phyloP scores from a whole-genome alignment of 768 basidiomycete species.

The Tylopilus vinaceipallidus region DNA sequence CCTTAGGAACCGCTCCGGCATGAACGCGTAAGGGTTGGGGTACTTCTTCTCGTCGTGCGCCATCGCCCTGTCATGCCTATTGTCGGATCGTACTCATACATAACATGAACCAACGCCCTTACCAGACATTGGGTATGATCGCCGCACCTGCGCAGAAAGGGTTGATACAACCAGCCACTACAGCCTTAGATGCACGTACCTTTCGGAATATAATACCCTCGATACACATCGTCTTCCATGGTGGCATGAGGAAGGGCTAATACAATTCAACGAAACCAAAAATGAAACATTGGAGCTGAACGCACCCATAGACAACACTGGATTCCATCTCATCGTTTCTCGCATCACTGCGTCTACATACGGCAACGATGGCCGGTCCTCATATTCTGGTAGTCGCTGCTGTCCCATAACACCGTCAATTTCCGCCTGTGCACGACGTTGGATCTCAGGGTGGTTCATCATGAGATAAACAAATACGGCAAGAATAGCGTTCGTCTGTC shows the following conservation, averaged over 20 bases:
- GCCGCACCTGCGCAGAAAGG: neutral
- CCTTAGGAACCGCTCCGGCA: neutral
- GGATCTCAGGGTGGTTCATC: constrained; percentile 28
- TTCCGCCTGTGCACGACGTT: no score
- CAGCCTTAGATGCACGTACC: neutral
- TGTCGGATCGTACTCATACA: no score
- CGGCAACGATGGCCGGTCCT: neutral
- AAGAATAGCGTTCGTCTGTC: constrained; percentile 27
- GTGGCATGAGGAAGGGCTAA: neutral
- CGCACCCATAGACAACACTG: neutral
- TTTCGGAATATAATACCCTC: neutral
- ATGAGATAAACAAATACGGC: constrained; percentile 30
- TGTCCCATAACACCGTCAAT: neutral
- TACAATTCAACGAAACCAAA: neutral
- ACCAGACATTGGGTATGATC: neutral
- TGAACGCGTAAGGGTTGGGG: neutral
- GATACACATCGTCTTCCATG: no score
- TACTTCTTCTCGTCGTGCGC: neutral
- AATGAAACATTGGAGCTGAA: no score
- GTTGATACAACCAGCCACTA: neutral
- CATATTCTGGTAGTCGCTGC: neutral
- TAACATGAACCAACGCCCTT: no score
- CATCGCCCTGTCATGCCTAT: neutral
- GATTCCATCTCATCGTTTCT: neutral
- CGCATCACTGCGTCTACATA: neutral